Conservation (phyloP, 2,329 filamentous ascomycete species). For the Phaeosphaeriaceae sp. region DNA sequence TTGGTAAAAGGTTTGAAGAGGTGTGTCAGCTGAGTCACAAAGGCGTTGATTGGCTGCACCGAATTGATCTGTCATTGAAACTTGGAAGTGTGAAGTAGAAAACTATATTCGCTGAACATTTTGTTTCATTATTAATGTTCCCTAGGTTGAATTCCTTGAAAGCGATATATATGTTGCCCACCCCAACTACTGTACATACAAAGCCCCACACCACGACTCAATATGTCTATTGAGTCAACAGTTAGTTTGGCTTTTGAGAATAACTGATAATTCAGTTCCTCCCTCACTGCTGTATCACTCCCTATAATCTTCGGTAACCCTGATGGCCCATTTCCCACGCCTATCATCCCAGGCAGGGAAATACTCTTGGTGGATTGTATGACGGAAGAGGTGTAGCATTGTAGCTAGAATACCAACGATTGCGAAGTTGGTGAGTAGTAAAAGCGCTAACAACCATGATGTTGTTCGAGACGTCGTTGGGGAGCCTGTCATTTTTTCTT, state of each 20-base stretch:
- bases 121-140: too few species aligned
- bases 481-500: neutral
- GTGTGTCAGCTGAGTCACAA: slow-evolving; percentile 16
- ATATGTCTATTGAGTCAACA: too few species aligned
- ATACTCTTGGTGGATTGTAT: neutral
- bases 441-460: neutral
- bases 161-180: too few species aligned
- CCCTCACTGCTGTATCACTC: neutral
- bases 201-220: too few species aligned
- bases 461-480: neutral
- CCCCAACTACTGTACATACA: too few species aligned
- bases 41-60: slow-evolving; percentile 12
- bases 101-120: too few species aligned
- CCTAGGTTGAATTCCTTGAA: too few species aligned
- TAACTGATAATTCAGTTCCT: too few species aligned
- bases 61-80: too few species aligned
- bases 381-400: slow-evolving; percentile 1
- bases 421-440: neutral
- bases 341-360: neutral
- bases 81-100: too few species aligned
- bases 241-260: too few species aligned
- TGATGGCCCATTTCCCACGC: neutral
- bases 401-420: neutral
- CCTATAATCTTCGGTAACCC: neutral
- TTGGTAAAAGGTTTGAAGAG: slow-evolving; percentile 6